Conservation (phyloP, 371 early-diverging fungal genomes). For the Mortierella sp. region DNA sequence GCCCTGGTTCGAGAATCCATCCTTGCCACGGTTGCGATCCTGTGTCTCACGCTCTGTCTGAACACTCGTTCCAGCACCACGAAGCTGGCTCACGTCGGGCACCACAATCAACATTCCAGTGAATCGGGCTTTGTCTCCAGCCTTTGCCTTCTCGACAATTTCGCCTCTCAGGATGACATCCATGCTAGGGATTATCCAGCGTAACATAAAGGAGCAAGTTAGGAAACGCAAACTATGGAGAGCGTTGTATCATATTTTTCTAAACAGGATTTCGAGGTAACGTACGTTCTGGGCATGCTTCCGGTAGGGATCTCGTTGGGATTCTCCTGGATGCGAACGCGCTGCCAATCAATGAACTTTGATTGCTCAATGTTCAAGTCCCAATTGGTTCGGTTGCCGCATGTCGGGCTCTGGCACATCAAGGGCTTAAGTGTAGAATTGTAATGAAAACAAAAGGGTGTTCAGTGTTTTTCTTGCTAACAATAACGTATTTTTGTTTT, state of each 20-base stretch:
- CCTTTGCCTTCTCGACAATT: constrained; percentile 96
- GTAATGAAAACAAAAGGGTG: background rate
- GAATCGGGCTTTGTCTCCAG: constrained; percentile 95
- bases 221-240: background rate
- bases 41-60: constrained; percentile 69
- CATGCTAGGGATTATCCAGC: constrained; percentile 69
- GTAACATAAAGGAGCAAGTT: background rate
- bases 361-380: constrained; percentile 87
- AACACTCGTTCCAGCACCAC: constrained; percentile 67
- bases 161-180: constrained; percentile 98
- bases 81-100: constrained; percentile 91
- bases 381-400: constrained; percentile 89
- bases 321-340: constrained; percentile 98
- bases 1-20: constrained; percentile 82
- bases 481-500: too few relatives aligned
- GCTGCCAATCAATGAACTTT: constrained; percentile 98
- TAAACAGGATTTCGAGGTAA: background rate
- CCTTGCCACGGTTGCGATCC: constrained; percentile 63
- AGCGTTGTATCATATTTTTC: background rate
- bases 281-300: constrained; percentile 95
- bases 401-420: constrained; percentile 90
- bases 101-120: constrained; percentile 96
- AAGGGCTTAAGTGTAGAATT: constrained; percentile 71
- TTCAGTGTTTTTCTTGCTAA: too few relatives aligned
- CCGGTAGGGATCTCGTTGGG: constrained; percentile 98